Percentiles rank a stretch among this genome's conserved stretches.
Conservation (phyloP, 495 filamentous ascomycete species). For the Aspergillus bertholletiae region DNA sequence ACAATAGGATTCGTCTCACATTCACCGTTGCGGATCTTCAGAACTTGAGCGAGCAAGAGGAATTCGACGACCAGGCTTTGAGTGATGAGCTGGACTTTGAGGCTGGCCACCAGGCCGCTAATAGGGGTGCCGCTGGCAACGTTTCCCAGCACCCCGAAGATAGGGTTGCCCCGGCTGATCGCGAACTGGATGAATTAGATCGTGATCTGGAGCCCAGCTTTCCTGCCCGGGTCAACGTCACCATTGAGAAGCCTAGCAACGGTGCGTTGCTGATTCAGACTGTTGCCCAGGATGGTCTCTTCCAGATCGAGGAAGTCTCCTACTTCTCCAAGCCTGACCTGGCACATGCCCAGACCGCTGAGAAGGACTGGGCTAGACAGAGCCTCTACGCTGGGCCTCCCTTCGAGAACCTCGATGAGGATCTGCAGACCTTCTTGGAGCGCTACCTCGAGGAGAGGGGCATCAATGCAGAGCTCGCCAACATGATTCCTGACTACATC, state of each 20-base stretch:
- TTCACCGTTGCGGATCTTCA: conserved; percentile 94
- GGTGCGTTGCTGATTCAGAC: conserved; percentile 88
- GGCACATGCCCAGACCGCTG: conserved; percentile 61
- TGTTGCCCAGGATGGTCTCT: conserved; percentile 77
- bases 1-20: conserved; percentile 73
- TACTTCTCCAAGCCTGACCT: conserved; percentile 74
- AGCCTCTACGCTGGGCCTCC: conserved; percentile 87
- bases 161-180: conserved; percentile 53
- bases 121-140: conserved; percentile 48
- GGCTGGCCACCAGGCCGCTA: conserved; percentile 52
- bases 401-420: conserved; percentile 92
- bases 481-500: conserved; percentile 95
- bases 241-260: conserved; percentile 75
- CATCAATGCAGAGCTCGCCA: conserved; percentile 78
- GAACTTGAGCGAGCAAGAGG: conserved; percentile 60
- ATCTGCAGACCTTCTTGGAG: conserved; percentile 87
- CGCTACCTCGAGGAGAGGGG: conserved; percentile 93
- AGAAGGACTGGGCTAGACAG: conserved; percentile 65
- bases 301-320: conserved; percentile 88
- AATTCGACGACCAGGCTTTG: conserved; percentile 44
- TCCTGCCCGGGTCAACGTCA: conserved; percentile 80
- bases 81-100: conserved; percentile 49
- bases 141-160: conserved; percentile 57
- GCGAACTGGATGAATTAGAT: conserved; percentile 47
- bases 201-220: conserved; percentile 56